Evolutionary conservation across 352 stramenopile genomes (phyloP).

Genomic region (Phytopythium aichiense): DNA sequence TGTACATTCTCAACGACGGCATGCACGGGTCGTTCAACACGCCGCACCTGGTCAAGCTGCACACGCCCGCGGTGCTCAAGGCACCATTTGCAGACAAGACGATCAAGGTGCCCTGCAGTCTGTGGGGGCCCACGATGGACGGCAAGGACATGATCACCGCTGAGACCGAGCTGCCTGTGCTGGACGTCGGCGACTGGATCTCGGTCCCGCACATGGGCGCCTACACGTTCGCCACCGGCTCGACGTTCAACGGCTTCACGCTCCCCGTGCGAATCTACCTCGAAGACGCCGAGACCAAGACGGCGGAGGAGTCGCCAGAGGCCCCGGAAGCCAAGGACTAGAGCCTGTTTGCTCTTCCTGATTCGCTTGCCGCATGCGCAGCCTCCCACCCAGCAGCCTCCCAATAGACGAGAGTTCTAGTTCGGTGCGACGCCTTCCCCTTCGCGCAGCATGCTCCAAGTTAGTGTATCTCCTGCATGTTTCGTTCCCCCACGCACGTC

Average conservation of each 20-base stretch:
- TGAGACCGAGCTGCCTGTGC: slow-evolving; percentile 29
- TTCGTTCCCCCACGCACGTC: neutral
- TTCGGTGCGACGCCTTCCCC: neutral
- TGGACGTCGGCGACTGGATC: slow-evolving; percentile 52
- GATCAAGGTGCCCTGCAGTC: slow-evolving; percentile 21
- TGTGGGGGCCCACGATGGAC: slow-evolving; percentile 53
- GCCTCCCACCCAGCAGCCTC: neutral
- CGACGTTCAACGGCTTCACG: slow-evolving; percentile 50
- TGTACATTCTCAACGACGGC: slow-evolving; percentile 56
- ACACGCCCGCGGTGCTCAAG: slow-evolving; percentile 13
- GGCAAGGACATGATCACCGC: slow-evolving; percentile 44
- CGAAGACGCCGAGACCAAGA: slow-evolving; percentile 12
- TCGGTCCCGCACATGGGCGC: slow-evolving; percentile 48
- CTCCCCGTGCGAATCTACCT: slow-evolving; percentile 40
- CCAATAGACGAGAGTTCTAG: neutral
- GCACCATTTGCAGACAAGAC: slow-evolving; percentile 11
- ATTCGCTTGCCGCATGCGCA: neutral
- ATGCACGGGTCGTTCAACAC: slow-evolving; percentile 43
- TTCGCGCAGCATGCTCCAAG: neutral
- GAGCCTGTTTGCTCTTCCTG: neutral
- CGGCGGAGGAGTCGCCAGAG: neutral
- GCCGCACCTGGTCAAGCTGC: slow-evolving; percentile 32
- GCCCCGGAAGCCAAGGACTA: neutral
- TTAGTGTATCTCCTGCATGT: neutral
- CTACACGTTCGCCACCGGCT: slow-evolving; percentile 50